phyloP scores from a whole-genome alignment of 495 filamentous ascomycete species.

The Penicillium soppii region DNA sequence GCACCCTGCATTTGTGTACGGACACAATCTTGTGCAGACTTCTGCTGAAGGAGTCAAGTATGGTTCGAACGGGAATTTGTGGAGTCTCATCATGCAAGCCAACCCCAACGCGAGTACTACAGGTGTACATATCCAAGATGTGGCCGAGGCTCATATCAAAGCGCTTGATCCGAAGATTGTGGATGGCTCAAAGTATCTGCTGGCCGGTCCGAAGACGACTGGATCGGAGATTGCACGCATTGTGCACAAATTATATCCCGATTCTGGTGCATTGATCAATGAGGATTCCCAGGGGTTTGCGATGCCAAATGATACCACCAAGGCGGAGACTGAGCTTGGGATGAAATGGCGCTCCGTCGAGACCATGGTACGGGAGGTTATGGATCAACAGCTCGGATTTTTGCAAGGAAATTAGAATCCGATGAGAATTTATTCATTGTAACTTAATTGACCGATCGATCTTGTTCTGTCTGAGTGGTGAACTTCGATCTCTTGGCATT shows the following conservation, averaged over 20 bases:
- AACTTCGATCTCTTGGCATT: too few species aligned
- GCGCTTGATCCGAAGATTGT: constrained; percentile 22
- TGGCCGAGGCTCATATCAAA: constrained; percentile 36
- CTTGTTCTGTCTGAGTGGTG: too few species aligned
- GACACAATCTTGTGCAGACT: constrained; percentile 26
- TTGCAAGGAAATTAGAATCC: too few species aligned
- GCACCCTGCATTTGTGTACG: constrained; percentile 30
- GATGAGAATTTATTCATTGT: too few species aligned
- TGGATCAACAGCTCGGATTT: constrained; percentile 37
- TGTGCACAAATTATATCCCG: constrained; percentile 29
- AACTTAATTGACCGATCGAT: too few species aligned
- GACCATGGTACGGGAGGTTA: constrained; percentile 31
- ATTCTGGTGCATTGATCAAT: constrained; percentile 21
- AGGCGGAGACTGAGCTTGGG: constrained; percentile 42
- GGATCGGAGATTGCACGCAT: constrained; percentile 31
- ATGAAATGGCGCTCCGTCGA: constrained; percentile 34
- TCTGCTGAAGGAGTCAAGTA: constrained; percentile 19
- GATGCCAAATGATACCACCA: constrained; percentile 56
- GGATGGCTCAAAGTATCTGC: constrained; percentile 28
- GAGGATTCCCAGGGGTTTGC: constrained; percentile 22
- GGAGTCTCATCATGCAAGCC: constrained; percentile 17
- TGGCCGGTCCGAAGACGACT: constrained; percentile 17
- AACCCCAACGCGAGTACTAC: constrained; percentile 4
- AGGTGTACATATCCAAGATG: constrained; percentile 43
- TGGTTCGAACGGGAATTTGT: constrained; percentile 22